A percentile compares a stretch with the other conserved stretches of the same genome.
These are phyloP conservation scores for Boletus hoseneyae DNA, from an alignment of 1,284 basidiomycete genomes.

Conservation along the genomic window DNA sequence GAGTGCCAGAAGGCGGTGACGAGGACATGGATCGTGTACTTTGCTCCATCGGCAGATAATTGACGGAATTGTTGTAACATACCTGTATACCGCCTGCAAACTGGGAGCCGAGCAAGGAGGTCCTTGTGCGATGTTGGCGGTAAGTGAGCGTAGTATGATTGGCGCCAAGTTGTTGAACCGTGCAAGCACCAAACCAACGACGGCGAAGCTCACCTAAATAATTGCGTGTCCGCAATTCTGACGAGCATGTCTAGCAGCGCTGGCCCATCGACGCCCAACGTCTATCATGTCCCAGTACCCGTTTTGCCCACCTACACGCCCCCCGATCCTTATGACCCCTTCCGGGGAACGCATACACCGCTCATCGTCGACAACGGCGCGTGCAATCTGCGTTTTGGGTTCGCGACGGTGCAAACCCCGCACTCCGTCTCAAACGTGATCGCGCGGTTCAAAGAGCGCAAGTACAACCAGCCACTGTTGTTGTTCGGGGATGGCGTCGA, in stretches of 20 bases:
- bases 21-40: not conserved
- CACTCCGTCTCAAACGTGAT: slow-evolving; percentile 67
- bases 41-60: no score
- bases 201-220: no score
- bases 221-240: not conserved
- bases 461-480: slow-evolving; percentile 72
- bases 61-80: no score
- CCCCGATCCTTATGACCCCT: slow-evolving; percentile 39
- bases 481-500: slow-evolving; percentile 86
- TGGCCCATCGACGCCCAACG: slow-evolving; percentile 15
- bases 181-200: no score
- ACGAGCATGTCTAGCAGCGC: slow-evolving; percentile 14
- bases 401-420: slow-evolving; percentile 51
- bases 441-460: slow-evolving; percentile 86
- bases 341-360: slow-evolving; percentile 50
- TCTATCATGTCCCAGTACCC: slow-evolving; percentile 21
- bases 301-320: slow-evolving; percentile 21
- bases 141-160: no score
- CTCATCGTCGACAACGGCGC: slow-evolving; percentile 95
- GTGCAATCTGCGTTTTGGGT: slow-evolving; percentile 88
- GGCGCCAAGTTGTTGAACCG: no score
- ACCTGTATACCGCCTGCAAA: no score
- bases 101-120: no score
- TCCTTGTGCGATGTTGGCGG: no score
- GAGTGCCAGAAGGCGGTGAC: slow-evolving; percentile 26